Conservation (phyloP, 75 land plant genomes). For the Larix kaempferi region DNA sequence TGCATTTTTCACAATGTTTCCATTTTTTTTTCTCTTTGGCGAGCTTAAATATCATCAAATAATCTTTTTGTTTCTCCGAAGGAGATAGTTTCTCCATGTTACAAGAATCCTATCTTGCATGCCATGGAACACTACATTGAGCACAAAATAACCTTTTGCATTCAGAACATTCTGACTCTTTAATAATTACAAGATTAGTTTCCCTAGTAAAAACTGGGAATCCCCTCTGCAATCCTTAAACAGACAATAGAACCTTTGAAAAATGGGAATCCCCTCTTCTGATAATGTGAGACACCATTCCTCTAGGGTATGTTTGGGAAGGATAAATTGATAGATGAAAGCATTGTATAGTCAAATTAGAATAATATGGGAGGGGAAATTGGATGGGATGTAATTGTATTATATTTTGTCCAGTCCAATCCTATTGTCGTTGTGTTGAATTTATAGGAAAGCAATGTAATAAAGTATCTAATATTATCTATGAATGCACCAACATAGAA, state of each 20-base stretch:
- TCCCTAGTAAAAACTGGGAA: background rate
- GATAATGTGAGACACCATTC: constrained; percentile 36
- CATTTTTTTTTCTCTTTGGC: constrained; percentile 23
- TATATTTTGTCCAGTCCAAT: no score
- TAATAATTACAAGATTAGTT: background rate
- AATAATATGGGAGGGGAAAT: no score
- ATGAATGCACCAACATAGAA: no score
- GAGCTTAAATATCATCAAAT: no score
- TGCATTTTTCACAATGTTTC: constrained; percentile 39
- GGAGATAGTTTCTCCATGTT: constrained; percentile 1
- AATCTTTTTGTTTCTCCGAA: no score
- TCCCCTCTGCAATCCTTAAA: constrained; percentile 41
- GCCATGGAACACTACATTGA: constrained; percentile 50
- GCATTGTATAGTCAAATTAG: no score
- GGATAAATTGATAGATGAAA: constrained; percentile 3
- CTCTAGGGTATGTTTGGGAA: constrained; percentile 26
- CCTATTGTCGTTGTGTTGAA: no score
- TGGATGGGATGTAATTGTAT: no score
- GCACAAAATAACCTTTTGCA: constrained; percentile 52
- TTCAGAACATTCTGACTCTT: constrained; percentile 29
- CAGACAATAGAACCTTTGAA: constrained; percentile 51
- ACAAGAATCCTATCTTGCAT: constrained; percentile 23
- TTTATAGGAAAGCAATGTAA: no score
- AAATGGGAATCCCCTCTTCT: constrained; percentile 25
- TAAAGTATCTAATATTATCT: no score